Base-by-base conservation (phyloP, 352 stramenopile species). In the Globisporangium polare region DNA sequence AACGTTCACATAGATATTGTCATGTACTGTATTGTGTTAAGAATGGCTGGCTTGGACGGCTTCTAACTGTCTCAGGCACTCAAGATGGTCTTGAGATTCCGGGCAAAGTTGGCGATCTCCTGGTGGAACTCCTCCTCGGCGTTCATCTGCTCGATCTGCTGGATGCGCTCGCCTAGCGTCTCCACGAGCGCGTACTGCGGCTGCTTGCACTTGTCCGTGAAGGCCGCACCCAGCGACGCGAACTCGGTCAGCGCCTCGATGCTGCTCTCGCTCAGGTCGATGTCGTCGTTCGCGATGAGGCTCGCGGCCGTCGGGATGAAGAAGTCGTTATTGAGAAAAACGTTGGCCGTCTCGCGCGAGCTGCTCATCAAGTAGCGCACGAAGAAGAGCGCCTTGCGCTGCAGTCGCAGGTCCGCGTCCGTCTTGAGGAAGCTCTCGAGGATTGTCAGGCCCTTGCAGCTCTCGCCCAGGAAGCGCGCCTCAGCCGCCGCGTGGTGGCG, bases 351-450 rank as follows among this genome's bases (percentile, higher is more conserved):
- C 20, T 68, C 66, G 3, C 72, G 71, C 7, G 74, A 80, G 47
- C 74, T 89, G 62, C 81, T 75, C 50, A 90, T 83, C 10, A 95
- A 63, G 68, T 92, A 94, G 17, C 84, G 83, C 60, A 92, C 62
- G 53, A 95, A 86, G 64, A 95, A 95, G 12, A 95, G 70, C 60
- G 86, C 72, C 66, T 92, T 93, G 63, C 86, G 84, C 66, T 92
- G 79, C 53, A 95, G 68, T 5, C 83, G 79, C 43, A 93, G 62
- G 65, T 93, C 86, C 17, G 15, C 29, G 41, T 62, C 67, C 0
- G 56, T n/a, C 53, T 74, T 35, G 41, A 95, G 35, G 37, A 86
- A 89, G n/a, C 53, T 29, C 53, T 80, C 66, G 24, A 95, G 67
- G 33, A 93, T 68, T 9, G 67, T 46, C 2, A 94, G 68, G 0